Base-by-base conservation (phyloP, 495 filamentous ascomycete genomes). In the Choiromyces venosus region DNA sequence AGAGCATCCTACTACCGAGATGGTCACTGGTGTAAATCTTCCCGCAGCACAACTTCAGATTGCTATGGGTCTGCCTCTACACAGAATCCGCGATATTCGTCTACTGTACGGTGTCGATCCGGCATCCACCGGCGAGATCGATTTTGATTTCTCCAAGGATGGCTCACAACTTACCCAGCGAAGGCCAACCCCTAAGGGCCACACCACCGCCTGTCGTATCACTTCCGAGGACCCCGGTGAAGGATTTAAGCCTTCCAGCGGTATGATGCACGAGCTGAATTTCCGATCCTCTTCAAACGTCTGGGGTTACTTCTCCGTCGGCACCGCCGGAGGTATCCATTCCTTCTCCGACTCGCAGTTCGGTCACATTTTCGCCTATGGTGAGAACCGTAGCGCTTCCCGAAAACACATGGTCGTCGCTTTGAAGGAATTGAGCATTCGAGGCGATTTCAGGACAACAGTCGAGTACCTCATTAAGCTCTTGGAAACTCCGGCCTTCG, bases 291-390 rank as follows among this genome's bases (percentile, higher is more conserved):
- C 94, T 78, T 97, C 95, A 65, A 99, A 99, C 79, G 95, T 97
- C 52, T 99, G 95, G 95, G 95, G 95, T 87, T 99, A 99, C 84
- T 99, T 99, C 89, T 99, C 95, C 40, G 95, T 99, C 83, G 92
- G 95, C 84, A 93, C 93, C 25, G 89, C 92, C 52, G 93, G 93
- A 86, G 93, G 93, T 84, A 99, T 99, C 76, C 95, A 99, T 89
- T 97, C 91, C 82, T 99, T 96, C 86, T 97, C 95, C 4, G 95
- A 99, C 87, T 94, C 91, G 81, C 95, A 99, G 83, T 99, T 99
- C 80, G 95, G 95, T 83, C 95, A 99, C 83, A 98, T 99, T 80
- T 99, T 99, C 83, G 95, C 95, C 74, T 99, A 97, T 80, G 95
- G 95, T 76, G 95, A 99, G 86, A 98, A 94, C 83, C 89, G 95